These are phyloP conservation scores for Trypanosomatidae sp. DNA, from an alignment of 208 protist genomes.

Conservation along the genomic window DNA sequence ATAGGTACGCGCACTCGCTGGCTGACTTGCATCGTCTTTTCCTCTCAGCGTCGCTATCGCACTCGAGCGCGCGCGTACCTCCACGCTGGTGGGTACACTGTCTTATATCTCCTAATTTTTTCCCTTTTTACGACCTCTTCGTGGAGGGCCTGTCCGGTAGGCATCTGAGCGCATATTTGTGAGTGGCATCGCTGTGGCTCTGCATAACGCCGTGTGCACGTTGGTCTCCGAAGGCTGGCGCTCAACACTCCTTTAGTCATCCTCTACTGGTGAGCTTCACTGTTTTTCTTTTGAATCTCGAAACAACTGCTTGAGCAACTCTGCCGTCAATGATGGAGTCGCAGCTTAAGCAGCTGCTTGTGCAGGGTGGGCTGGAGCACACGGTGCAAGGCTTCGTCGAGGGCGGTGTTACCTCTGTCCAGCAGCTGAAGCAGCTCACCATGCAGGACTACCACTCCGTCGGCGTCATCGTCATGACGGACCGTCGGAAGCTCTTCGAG, in stretches of 20 bases:
- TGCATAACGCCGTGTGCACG: background rate
- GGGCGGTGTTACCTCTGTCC: slow-evolving; percentile 64
- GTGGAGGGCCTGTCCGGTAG: background rate
- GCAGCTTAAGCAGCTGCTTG: slow-evolving; percentile 75
- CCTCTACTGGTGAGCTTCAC: background rate
- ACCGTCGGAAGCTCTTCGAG: slow-evolving; percentile 93
- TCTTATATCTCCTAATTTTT: background rate
- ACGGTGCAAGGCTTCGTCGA: slow-evolving; percentile 81
- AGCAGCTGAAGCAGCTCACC: slow-evolving; percentile 84
- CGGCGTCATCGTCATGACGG: slow-evolving; percentile 89
- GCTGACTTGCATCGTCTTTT: background rate
- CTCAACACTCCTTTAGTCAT: background rate
- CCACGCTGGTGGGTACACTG: background rate
- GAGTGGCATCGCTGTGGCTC: background rate
- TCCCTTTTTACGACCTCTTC: background rate
- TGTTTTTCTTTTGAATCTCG: slow-evolving; percentile 4
- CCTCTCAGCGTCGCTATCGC: background rate
- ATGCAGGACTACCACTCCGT: slow-evolving; percentile 93
- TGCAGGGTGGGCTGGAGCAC: slow-evolving; percentile 79
- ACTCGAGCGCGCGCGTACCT: background rate
- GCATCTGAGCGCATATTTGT: background rate
- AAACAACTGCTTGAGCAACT: background rate
- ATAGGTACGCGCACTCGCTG: background rate
- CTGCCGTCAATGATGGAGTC: slow-evolving; percentile 53
- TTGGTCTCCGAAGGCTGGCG: background rate